These are phyloP conservation scores for Solanum pimpinellifolium DNA, from an alignment of 257 asterid species.

Conservation along the genomic window DNA sequence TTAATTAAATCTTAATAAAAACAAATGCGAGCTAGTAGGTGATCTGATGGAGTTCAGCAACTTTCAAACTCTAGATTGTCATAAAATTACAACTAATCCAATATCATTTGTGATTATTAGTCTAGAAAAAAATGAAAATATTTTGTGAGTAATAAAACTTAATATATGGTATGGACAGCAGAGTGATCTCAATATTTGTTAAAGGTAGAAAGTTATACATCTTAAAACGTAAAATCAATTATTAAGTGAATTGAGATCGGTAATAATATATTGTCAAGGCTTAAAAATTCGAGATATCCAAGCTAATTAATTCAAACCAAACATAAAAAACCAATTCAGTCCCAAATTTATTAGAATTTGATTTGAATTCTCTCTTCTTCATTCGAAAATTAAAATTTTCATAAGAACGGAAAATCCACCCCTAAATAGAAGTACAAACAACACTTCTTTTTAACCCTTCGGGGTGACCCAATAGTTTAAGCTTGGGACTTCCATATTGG, in stretches of 20 bases:
- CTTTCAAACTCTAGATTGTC: not conserved
- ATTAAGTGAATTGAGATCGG: not conserved
- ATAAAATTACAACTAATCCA: not conserved
- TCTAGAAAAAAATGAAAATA: not conserved
- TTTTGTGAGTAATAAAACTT: not conserved
- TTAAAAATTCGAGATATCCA: too few species aligned
- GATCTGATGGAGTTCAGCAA: not conserved
- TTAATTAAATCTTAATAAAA: too few species aligned
- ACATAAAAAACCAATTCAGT: not conserved
- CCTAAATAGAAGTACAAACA: not conserved
- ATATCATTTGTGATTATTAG: not conserved
- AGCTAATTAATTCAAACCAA: not conserved
- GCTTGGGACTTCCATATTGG: too few species aligned
- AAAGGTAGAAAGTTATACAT: too few species aligned
- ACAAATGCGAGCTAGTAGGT: too few species aligned
- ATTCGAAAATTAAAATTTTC: not conserved
- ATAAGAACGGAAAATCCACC: not conserved
- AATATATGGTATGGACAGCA: not conserved
- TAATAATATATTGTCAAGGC: too few species aligned
- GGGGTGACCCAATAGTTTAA: accelerated
- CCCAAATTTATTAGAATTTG: too few species aligned
- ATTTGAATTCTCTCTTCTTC: not conserved
- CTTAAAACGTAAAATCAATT: not conserved
- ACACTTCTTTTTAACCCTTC: too few species aligned
- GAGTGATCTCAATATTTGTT: not conserved